Percentiles rank a stretch among this genome's conserved stretches.
These are phyloP conservation scores for Typha latifolia DNA, from an alignment of 176 grass and related monocot genomes.

Conservation along the genomic window DNA sequence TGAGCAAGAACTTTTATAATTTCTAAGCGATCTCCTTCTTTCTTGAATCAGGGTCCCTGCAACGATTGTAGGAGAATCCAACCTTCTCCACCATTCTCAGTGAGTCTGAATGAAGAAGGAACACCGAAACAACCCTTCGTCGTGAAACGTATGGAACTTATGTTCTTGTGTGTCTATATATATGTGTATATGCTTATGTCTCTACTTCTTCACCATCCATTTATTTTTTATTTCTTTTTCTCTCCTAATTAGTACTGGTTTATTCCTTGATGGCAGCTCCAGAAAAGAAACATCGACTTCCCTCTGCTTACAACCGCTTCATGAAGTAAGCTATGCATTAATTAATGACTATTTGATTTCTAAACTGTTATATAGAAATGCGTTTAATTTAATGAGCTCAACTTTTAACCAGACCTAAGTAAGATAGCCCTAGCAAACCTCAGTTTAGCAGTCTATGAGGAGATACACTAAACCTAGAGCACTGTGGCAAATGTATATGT, in stretches of 20 bases:
- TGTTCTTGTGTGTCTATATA: background rate
- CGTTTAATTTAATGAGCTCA: too few relatives aligned
- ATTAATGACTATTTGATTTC: too few relatives aligned
- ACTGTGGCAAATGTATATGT: too few relatives aligned
- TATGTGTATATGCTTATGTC: background rate
- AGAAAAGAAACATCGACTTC: slow-evolving; percentile 82
- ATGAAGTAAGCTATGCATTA: slow-evolving; percentile 43
- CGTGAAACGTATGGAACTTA: slow-evolving; percentile 70
- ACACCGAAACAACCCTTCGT: slow-evolving; percentile 55
- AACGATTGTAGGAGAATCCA: slow-evolving; percentile 70
- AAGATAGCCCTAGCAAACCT: too few relatives aligned
- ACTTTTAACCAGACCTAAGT: too few relatives aligned
- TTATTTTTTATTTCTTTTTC: background rate
- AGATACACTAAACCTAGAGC: too few relatives aligned
- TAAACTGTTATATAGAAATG: too few relatives aligned
- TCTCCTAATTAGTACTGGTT: slow-evolving; percentile 12
- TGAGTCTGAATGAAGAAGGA: slow-evolving; percentile 36
- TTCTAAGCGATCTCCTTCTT: background rate
- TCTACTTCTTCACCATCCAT: background rate
- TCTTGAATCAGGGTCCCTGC: slow-evolving; percentile 42
- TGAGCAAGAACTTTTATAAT: background rate
- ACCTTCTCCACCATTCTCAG: slow-evolving; percentile 33
- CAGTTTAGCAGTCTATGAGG: too few relatives aligned
- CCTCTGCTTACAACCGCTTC: slow-evolving; percentile 90
- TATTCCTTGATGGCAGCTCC: slow-evolving; percentile 45